Evolutionary conservation across 495 filamentous ascomycete species (phyloP).

Genomic region (Tuber magnatum): DNA sequence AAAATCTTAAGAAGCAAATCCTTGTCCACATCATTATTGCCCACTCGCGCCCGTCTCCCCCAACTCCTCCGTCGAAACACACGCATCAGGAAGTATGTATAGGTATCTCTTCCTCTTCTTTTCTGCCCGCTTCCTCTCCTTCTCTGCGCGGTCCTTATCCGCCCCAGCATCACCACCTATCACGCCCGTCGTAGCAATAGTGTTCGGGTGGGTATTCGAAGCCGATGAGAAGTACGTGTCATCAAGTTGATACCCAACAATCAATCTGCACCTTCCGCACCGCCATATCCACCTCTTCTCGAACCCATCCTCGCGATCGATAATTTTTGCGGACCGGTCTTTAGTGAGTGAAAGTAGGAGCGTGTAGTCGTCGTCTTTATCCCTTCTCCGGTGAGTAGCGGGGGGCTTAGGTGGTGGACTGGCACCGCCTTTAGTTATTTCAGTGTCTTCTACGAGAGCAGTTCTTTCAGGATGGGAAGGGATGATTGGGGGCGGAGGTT

Average conservation of each 20-base stretch:
- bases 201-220: constrained; percentile 17
- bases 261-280: constrained; percentile 58
- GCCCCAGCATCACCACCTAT: constrained; percentile 35
- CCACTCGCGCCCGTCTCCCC: constrained; percentile 29
- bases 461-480: constrained; percentile 15
- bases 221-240: constrained; percentile 40
- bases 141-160: constrained; percentile 35
- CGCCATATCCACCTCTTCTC: constrained; percentile 58
- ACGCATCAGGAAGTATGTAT: constrained; percentile 55
- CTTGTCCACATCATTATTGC: constrained; percentile 7
- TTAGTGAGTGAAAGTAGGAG: constrained; percentile 40
- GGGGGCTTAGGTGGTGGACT: constrained; percentile 8
- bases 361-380: constrained; percentile 38
- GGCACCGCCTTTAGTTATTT: constrained; percentile 18
- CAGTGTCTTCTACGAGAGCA: constrained; percentile 12
- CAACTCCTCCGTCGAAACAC: constrained; percentile 49
- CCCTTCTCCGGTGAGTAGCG: constrained; percentile 6
- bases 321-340: constrained; percentile 50
- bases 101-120: constrained; percentile 47
- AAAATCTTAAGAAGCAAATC: neutral
- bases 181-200: constrained; percentile 8
- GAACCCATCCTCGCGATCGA: constrained; percentile 61
- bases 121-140: constrained; percentile 29
- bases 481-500: constrained; percentile 10
- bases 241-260: constrained; percentile 57